phyloP scores from a whole-genome alignment of 352 stramenopile genomes.

The Peronospora destructor region DNA sequence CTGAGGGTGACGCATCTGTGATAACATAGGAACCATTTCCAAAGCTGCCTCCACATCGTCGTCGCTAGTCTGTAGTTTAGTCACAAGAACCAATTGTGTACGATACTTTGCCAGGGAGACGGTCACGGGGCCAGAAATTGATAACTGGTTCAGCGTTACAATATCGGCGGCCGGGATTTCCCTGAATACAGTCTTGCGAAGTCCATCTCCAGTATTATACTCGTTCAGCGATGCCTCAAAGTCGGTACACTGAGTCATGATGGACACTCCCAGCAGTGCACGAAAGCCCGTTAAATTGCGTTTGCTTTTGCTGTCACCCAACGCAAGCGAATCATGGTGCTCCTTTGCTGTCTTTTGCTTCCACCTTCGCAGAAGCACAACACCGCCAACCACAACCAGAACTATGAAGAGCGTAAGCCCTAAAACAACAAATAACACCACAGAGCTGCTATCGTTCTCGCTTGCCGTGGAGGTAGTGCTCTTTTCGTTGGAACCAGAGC shows the following conservation, averaged over 20 bases:
- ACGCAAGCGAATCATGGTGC: slow-evolving; percentile 26
- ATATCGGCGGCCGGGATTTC: slow-evolving; percentile 44
- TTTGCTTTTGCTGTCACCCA: slow-evolving; percentile 39
- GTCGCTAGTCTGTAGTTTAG: slow-evolving; percentile 43
- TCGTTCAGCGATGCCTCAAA: slow-evolving; percentile 37
- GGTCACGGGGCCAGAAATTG: slow-evolving; percentile 39
- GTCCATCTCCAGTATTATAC: slow-evolving; percentile 30
- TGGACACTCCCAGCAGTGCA: slow-evolving; percentile 20
- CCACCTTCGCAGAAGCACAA: slow-evolving; percentile 51
- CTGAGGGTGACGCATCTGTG: slow-evolving; percentile 63
- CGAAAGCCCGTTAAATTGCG: slow-evolving; percentile 31
- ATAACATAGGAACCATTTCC: slow-evolving; percentile 48
- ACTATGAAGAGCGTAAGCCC: slow-evolving; percentile 34
- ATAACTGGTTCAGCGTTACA: slow-evolving; percentile 32
- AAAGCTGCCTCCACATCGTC: slow-evolving; percentile 54
- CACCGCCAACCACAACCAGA: slow-evolving; percentile 42
- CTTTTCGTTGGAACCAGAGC: slow-evolving; percentile 25
- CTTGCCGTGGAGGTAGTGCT: slow-evolving; percentile 28
- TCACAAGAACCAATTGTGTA: slow-evolving; percentile 49
- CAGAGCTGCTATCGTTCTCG: slow-evolving; percentile 20
- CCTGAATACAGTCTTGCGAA: slow-evolving; percentile 50
- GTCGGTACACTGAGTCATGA: slow-evolving; percentile 20
- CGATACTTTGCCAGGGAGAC: slow-evolving; percentile 43
- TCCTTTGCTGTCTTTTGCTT: slow-evolving; percentile 43
- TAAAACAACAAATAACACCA: slow-evolving; percentile 35